phyloP scores from a whole-genome alignment of 163 green algal species.

The Trebouxia gelatinosa region DNA sequence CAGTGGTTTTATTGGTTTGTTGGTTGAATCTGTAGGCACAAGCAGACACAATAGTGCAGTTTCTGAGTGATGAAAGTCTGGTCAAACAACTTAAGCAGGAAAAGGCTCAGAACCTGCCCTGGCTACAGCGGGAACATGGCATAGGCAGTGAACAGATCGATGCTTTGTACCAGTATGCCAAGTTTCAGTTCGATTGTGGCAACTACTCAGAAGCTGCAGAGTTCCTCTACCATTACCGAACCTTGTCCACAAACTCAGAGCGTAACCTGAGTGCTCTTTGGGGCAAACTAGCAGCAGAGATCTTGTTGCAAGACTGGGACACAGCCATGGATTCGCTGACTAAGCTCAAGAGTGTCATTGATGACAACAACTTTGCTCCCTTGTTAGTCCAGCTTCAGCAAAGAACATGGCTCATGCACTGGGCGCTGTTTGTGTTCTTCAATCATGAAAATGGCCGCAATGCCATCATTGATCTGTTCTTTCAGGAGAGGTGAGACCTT shows the following conservation, averaged over 20 bases:
- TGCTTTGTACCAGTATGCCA: constrained; percentile 94
- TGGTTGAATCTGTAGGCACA: constrained; percentile 65
- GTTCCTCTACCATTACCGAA: constrained; percentile 87
- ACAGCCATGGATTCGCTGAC: constrained; percentile 87
- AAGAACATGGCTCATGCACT: constrained; percentile 98
- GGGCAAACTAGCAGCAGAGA: constrained; percentile 94
- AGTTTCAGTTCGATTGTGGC: constrained; percentile 99
- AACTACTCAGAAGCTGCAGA: constrained; percentile 92
- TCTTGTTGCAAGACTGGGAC: constrained; percentile 91
- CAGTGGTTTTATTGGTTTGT: not conserved
- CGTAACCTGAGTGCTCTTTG: constrained; percentile 85
- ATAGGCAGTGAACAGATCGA: constrained; percentile 94
- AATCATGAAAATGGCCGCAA: constrained; percentile 96
- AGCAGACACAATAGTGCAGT: constrained; percentile 89
- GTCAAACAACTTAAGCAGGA: constrained; percentile 92
- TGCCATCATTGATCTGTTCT: constrained; percentile 94
- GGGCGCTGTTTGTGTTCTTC: constrained; percentile 97
- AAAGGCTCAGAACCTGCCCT: constrained; percentile 90
- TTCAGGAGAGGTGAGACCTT: constrained; percentile 70
- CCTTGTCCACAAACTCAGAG: constrained; percentile 83
- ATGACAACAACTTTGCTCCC: constrained; percentile 80
- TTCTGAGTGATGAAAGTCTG: constrained; percentile 82
- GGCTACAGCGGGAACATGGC: constrained; percentile 88
- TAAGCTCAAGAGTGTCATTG: constrained; percentile 91
- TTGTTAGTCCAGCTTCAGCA: constrained; percentile 89